Base-by-base conservation (phyloP, 768 basidiomycete genomes). In the Sarcodon aspratus region DNA sequence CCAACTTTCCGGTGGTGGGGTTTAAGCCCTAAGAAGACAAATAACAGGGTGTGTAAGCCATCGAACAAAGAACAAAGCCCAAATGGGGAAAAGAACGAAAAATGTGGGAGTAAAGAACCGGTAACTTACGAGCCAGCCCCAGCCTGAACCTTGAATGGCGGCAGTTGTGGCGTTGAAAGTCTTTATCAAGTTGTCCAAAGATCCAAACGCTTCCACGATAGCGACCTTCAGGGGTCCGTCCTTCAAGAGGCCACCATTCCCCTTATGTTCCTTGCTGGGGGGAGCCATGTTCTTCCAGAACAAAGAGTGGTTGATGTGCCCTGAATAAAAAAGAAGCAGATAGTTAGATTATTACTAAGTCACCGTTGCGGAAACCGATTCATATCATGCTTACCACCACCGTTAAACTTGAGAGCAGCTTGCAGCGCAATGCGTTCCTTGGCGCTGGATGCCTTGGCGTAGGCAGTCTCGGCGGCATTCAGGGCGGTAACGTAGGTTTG, bases 281-380 rank as follows among this genome's bases (percentile, higher is more conserved):
- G 87, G 87, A 3, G 90, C 82, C 48, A 96, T 74, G 73, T 93
- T 94, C 70, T 79, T 85, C 94, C 94, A 96, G 77, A 97, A 97
- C 51, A 94, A 80, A 47, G 91, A 86, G 72, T 92, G 90, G 70
- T 93, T 92, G 74, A 93, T 87, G 69, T 89, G 92, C 9, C 86
- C 83, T 85, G 64, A 59, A 61, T 21, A 33, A 12, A 36, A 17
- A 15, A 27, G 45, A 15, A 27, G 27, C 40, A 42, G 4, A 42
- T 42, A 13, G 5, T 42, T 50, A 37, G 2, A 10, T 9, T 38
- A 17, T 13, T 13, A 13, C 17, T 17, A 37, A 37, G 17, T 13
- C 37, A 2, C 37, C 13, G 17, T 38, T 4, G 17, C 17, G 37
- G 17, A 13, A 38, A 5, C 13, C 13, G 5, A 38, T 38, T 38